Percentiles rank a stretch among this genome's conserved stretches.
These are phyloP conservation scores for Colletotrichum acutatum DNA, from an alignment of 2,329 filamentous ascomycete genomes.

Conservation along the genomic window DNA sequence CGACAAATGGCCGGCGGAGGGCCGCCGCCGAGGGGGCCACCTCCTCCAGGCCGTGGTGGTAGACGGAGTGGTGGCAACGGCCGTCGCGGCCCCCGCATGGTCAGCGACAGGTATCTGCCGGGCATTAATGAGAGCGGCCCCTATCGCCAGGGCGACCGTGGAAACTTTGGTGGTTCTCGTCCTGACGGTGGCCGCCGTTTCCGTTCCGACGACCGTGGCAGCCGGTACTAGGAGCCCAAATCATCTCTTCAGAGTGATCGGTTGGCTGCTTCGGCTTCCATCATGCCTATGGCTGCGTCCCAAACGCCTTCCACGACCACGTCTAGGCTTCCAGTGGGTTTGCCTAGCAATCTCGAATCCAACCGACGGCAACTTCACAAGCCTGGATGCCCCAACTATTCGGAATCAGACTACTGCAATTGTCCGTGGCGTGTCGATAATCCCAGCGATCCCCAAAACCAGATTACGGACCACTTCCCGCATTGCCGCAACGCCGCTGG, in stretches of 20 bases:
- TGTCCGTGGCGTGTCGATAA: not conserved
- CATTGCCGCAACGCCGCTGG: not conserved
- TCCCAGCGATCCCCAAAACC: not conserved
- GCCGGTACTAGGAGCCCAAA: constrained; percentile 8
- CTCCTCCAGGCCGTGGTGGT: constrained; percentile 1
- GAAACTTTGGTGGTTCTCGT: constrained; percentile 36
- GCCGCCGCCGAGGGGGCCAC: constrained; percentile 11
- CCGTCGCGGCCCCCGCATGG: constrained; percentile 41
- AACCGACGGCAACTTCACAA: not conserved
- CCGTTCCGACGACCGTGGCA: constrained; percentile 34
- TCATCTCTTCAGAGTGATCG: not conserved
- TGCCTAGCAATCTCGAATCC: not conserved
- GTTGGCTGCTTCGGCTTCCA: not conserved
- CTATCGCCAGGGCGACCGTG: constrained; percentile 38
- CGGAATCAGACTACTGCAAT: not conserved
- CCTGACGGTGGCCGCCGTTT: constrained; percentile 36
- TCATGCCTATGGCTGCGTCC: too few relatives aligned
- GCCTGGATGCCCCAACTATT: not conserved
- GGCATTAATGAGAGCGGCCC: constrained; percentile 37
- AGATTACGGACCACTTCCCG: not conserved
- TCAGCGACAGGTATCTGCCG: constrained; percentile 49
- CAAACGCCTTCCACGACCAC: not conserved
- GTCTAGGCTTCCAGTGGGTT: too few relatives aligned
- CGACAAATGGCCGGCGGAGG: constrained; percentile 41
- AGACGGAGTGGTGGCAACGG: constrained; percentile 43